Evolutionary conservation across 768 basidiomycete species (phyloP).

Genomic region (Russula lepida): DNA sequence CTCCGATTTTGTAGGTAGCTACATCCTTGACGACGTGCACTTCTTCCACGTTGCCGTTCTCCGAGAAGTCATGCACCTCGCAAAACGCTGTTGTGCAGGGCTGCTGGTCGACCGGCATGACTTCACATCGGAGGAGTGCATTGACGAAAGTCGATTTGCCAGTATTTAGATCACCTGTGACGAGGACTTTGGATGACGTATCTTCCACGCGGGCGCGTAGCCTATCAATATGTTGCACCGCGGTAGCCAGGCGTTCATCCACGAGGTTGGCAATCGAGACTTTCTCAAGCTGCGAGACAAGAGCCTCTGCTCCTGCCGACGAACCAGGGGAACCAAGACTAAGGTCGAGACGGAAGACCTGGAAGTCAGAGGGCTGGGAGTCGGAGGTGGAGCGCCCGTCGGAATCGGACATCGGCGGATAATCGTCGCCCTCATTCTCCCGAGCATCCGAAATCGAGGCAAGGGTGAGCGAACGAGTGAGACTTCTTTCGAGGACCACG

Average conservation of each 20-base stretch:
- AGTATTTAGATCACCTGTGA: conserved; percentile 96
- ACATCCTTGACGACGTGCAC: conserved; percentile 74
- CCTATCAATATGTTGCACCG: conserved; percentile 73
- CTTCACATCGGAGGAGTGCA: conserved; percentile 78
- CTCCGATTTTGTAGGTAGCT: conserved; percentile 53
- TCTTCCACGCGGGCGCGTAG: conserved; percentile 84
- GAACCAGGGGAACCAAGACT: conserved; percentile 74
- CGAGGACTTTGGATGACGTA: conserved; percentile 90
- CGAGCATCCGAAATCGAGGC: conserved; percentile 40
- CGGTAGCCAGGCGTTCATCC: conserved; percentile 70
- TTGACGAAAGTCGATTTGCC: conserved; percentile 99
- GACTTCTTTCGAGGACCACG: conserved; percentile 46
- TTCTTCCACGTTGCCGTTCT: conserved; percentile 74
- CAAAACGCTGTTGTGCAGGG: conserved; percentile 96
- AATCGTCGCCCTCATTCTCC: conserved; percentile 31
- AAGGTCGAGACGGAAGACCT: conserved; percentile 86
- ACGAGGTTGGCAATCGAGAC: conserved; percentile 87
- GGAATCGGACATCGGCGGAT: conserved; percentile 21
- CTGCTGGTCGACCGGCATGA: conserved; percentile 97
- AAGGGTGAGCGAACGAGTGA: conserved; percentile 53
- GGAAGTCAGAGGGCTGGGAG: conserved; percentile 53
- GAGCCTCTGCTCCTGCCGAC: conserved; percentile 49
- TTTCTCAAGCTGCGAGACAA: conserved; percentile 90
- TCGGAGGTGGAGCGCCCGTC: conserved; percentile 33
- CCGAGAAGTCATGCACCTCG: conserved; percentile 87